Percentiles rank a stretch among this genome's conserved stretches.
Conservation (phyloP, 1,139 yeast genomes). For the Kodamaea sp. region DNA sequence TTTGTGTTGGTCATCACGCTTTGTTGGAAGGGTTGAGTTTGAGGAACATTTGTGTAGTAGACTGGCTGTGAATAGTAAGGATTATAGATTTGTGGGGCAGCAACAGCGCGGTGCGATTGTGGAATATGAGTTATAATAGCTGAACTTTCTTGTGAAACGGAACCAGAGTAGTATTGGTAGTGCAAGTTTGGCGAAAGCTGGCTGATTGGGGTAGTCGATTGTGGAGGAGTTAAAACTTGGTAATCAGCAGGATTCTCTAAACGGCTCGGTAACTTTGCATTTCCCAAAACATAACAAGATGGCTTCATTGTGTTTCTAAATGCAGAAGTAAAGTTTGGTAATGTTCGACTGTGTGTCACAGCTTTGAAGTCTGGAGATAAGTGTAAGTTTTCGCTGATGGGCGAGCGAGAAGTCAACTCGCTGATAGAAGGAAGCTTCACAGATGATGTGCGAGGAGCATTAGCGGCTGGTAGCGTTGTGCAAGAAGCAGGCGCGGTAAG, state of each 20-base stretch:
- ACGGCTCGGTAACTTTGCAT: constrained; percentile 1
- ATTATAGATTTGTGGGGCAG: not conserved
- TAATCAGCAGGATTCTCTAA: constrained; percentile 5
- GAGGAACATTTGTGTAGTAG: constrained; percentile 8
- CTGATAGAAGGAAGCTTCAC: constrained; percentile 34
- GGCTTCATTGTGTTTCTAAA: no score
- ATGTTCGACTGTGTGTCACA: not conserved
- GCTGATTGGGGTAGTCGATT: constrained; percentile 7
- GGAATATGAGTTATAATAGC: no score
- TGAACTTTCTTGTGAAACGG: not conserved
- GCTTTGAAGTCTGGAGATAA: constrained; percentile 8
- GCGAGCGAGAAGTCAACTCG: constrained; percentile 28
- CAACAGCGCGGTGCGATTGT: no score
- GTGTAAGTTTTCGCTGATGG: constrained; percentile 12
- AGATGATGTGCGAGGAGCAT: constrained; percentile 1
- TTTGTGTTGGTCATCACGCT: constrained; percentile 3
- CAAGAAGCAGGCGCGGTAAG: constrained; percentile 3
- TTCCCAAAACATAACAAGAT: constrained; percentile 4
- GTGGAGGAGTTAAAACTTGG: constrained; percentile 17
- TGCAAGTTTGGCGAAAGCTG: constrained; percentile 9
- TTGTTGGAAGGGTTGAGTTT: constrained; percentile 13
- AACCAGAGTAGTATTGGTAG: constrained; percentile 12
- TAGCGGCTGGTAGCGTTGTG: constrained; percentile 1
- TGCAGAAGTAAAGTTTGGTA: not conserved
- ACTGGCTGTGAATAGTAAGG: constrained; percentile 13